These are phyloP conservation scores for Crassisporium funariophilum DNA, from an alignment of 768 basidiomycete species.

Conservation along the genomic window DNA sequence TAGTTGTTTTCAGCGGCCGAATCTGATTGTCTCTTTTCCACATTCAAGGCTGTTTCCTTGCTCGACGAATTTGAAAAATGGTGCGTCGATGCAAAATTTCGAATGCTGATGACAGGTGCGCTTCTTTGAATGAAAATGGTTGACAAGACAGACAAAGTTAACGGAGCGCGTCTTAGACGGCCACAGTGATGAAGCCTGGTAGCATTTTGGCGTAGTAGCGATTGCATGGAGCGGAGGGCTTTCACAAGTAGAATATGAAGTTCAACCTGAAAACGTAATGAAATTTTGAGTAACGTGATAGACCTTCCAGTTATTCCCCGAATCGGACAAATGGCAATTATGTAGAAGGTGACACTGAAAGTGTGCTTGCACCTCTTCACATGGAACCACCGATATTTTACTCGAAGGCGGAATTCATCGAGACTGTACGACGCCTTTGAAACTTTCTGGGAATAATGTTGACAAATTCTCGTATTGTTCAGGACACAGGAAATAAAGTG, in stretches of 20 bases:
- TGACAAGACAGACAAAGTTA: too few relatives aligned
- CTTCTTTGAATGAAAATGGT: not conserved
- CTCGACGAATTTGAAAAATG: slow-evolving; percentile 15
- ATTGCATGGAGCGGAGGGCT: too few relatives aligned
- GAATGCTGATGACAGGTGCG: slow-evolving; percentile 3
- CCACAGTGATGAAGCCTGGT: not conserved
- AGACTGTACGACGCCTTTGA: slow-evolving; percentile 58
- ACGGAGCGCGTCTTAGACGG: too few relatives aligned
- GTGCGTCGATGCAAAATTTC: slow-evolving; percentile 12
- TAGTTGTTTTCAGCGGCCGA: slow-evolving; percentile 26
- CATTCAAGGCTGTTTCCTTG: slow-evolving; percentile 2
- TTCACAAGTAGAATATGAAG: too few relatives aligned
- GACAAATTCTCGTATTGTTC: slow-evolving; percentile 10
- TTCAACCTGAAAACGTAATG: too few relatives aligned
- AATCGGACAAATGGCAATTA: not conserved
- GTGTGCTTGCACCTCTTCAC: slow-evolving; percentile 1
- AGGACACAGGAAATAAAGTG: slow-evolving; percentile 98
- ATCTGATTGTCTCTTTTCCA: slow-evolving; percentile 15
- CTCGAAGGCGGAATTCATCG: slow-evolving; percentile 82
- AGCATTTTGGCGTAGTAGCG: too few relatives aligned
- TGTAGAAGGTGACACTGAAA: not conserved
- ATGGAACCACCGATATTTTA: slow-evolving; percentile 83
- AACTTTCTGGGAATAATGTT: not conserved
- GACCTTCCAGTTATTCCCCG: too few relatives aligned
- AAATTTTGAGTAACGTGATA: too few relatives aligned